phyloP scores from a whole-genome alignment of 2,329 filamentous ascomycete species.

The Pseudonectria foliicola region DNA sequence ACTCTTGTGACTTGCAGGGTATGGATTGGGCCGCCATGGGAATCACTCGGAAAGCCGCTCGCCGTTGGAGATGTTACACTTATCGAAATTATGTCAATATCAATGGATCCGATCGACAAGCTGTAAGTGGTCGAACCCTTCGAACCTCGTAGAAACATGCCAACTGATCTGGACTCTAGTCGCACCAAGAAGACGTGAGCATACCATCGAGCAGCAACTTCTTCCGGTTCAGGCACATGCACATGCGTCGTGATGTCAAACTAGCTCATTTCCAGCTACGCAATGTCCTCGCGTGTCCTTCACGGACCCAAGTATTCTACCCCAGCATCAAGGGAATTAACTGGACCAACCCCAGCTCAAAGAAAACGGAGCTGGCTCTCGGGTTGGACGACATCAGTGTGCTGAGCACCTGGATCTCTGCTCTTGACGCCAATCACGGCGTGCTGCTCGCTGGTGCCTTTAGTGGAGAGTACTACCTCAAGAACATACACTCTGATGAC shows the following conservation, averaged over 20 bases:
- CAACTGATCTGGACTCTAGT: constrained; percentile 9
- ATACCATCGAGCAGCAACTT: constrained; percentile 40
- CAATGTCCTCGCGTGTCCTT: constrained; percentile 52
- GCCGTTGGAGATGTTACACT: constrained; percentile 37
- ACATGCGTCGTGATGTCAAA: constrained; percentile 44
- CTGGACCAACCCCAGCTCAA: constrained; percentile 44
- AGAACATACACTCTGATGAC: constrained; percentile 36
- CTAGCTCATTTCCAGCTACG: constrained; percentile 61
- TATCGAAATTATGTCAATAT: constrained; percentile 55
- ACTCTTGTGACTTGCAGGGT: constrained; percentile 51
- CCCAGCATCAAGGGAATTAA: constrained; percentile 43
- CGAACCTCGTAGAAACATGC: not conserved
- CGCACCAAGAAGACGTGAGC: constrained; percentile 14
- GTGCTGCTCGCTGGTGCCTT: constrained; percentile 55
- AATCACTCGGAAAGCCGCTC: constrained; percentile 42
- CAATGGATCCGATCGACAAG: constrained; percentile 38
- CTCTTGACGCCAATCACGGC: constrained; percentile 44
- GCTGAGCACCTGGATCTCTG: constrained; percentile 38
- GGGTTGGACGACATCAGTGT: constrained; percentile 32
- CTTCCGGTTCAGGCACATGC: constrained; percentile 53
- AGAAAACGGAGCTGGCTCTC: constrained; percentile 38
- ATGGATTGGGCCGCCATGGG: constrained; percentile 50
- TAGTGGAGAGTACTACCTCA: constrained; percentile 47
- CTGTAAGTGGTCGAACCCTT: constrained; percentile 33
- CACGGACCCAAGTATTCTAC: constrained; percentile 51